Evolutionary conservation across 441 rosid species (phyloP).

Genomic region (Euphorbia neoarborescens): DNA sequence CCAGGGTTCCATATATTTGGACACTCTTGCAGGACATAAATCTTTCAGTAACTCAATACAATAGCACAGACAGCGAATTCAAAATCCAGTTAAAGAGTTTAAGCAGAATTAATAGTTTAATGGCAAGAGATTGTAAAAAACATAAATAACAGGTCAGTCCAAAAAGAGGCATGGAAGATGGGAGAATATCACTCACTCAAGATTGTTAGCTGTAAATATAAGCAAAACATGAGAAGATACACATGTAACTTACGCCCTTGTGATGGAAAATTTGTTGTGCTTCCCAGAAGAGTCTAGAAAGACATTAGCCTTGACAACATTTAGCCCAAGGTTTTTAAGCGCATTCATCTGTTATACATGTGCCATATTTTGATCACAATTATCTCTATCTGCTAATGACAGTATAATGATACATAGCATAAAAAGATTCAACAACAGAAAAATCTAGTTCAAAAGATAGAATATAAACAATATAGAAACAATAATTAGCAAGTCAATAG

Average conservation of each 20-base stretch:
- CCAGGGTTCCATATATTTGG: no score
- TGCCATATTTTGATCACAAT: conserved; percentile 16
- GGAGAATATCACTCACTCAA: not conserved
- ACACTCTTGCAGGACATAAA: not conserved
- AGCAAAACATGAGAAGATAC: not conserved
- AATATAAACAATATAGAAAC: conserved; percentile 6
- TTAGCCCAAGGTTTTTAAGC: conserved; percentile 78
- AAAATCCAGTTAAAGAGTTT: no score
- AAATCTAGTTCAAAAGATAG: not conserved
- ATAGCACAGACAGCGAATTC: not conserved
- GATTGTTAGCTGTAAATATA: not conserved
- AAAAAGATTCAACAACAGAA: conserved; percentile 7
- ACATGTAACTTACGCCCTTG: conserved; percentile 55
- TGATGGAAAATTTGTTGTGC: conserved; percentile 81
- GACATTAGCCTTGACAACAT: conserved; percentile 89
- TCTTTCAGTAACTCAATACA: not conserved
- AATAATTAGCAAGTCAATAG: conserved; percentile 2
- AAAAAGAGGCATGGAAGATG: not conserved
- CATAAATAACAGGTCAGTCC: not conserved
- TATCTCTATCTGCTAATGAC: conserved; percentile 8
- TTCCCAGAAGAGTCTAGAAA: conserved; percentile 92
- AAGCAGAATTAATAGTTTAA: not conserved
- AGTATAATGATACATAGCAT: not conserved
- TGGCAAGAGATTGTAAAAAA: not conserved
- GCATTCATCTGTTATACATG: conserved; percentile 69